Conservation (phyloP, 2,329 filamentous ascomycete species). For the Cercospora sp. region DNA sequence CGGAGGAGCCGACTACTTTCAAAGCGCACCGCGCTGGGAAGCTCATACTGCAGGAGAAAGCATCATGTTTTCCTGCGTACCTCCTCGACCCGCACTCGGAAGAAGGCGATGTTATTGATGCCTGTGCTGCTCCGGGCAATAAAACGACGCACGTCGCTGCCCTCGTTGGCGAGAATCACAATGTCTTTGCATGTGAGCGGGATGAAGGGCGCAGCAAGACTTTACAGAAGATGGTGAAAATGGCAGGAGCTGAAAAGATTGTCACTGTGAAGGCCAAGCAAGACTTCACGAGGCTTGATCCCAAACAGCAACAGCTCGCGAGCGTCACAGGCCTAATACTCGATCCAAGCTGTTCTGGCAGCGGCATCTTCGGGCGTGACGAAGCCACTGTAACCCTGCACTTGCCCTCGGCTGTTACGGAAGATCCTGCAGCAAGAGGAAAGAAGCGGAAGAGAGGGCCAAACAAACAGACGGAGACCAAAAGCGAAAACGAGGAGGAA, state of each 20-base stretch:
- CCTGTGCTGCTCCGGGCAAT: conserved; percentile 92
- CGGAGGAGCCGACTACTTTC: conserved; percentile 70
- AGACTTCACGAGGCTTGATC: conserved; percentile 79
- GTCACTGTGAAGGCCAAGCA: conserved; percentile 70
- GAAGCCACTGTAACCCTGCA: conserved; percentile 66
- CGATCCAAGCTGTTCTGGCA: conserved; percentile 94
- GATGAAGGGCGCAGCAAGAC: conserved; percentile 70
- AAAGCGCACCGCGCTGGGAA: conserved; percentile 72
- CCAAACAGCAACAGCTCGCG: conserved; percentile 59
- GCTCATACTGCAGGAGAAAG: conserved; percentile 93
- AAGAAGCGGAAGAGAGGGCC: conserved; percentile 38
- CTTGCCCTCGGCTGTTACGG: conserved; percentile 49
- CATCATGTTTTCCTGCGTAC: conserved; percentile 93
- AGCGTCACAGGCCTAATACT: conserved; percentile 80
- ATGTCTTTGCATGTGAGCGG: conserved; percentile 78
- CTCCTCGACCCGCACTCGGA: conserved; percentile 64
- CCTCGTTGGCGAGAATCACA: conserved; percentile 4
- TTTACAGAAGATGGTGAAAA: conserved; percentile 78
- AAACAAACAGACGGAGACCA: conserved; percentile 12
- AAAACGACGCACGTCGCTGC: conserved; percentile 71
- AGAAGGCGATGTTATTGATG: conserved; percentile 77
- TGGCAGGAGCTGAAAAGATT: conserved; percentile 67
- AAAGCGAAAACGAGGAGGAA: conserved; percentile 18
- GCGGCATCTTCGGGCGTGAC: conserved; percentile 87
- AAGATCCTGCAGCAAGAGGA: conserved; percentile 20